Conservation (phyloP, 2,329 filamentous ascomycete species). For the Diaporthe humulicola region DNA sequence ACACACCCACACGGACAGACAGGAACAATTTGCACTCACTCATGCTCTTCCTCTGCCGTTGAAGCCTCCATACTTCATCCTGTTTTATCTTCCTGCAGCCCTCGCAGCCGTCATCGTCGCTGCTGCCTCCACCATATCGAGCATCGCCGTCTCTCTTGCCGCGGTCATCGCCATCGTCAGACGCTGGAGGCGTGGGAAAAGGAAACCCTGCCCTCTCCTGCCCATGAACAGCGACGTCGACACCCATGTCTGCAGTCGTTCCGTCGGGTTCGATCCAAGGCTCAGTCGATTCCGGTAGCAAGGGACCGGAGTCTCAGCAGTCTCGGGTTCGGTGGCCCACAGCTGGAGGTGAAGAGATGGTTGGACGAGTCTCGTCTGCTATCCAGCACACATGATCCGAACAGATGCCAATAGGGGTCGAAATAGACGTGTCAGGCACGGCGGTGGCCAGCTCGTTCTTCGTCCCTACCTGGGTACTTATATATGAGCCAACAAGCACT, state of each 20-base stretch:
- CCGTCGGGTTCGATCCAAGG: neutral
- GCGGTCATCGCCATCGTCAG: neutral
- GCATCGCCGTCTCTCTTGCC: conserved; percentile 1
- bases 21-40: neutral
- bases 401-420: neutral
- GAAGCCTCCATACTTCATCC: conserved; percentile 32
- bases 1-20: no score
- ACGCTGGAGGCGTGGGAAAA: conserved; percentile 36
- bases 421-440: neutral
- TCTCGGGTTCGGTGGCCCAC: neutral
- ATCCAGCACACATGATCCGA: neutral
- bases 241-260: neutral
- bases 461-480: neutral
- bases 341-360: neutral
- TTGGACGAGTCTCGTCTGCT: neutral
- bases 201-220: conserved; percentile 4
- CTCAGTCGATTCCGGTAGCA: neutral
- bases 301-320: neutral
- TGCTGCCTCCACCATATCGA: no score
- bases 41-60: conserved; percentile 12
- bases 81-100: conserved; percentile 35
- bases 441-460: neutral
- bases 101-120: conserved; percentile 18
- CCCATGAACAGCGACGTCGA: neutral
- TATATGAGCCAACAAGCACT: conserved; percentile 4